Percentiles rank a stretch among this genome's conserved stretches.
phyloP scores from a whole-genome alignment of 345 rosid genomes.

The Noccaea caerulescens region DNA sequence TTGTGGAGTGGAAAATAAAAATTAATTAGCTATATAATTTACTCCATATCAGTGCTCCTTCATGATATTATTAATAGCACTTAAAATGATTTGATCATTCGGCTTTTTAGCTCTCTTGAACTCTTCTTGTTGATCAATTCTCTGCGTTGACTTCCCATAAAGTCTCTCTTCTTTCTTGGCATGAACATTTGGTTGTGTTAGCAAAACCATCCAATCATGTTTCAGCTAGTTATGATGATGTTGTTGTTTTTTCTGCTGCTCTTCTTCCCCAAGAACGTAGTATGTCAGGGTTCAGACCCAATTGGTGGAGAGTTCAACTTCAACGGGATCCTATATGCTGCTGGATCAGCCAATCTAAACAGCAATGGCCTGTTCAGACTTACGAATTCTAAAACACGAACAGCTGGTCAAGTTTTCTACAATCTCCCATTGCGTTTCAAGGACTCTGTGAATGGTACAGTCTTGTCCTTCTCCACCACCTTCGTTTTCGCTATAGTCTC shows the following conservation, averaged over 20 bases:
- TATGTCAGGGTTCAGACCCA: slow-evolving; percentile 9
- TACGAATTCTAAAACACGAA: slow-evolving; percentile 18
- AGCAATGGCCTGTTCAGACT: slow-evolving; percentile 26
- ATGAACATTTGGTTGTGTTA: neutral
- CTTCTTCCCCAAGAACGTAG: slow-evolving; percentile 16
- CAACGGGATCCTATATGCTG: slow-evolving; percentile 33
- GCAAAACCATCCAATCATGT: slow-evolving; percentile 5
- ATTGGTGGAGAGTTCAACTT: slow-evolving; percentile 45
- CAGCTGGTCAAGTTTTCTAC: slow-evolving; percentile 50
- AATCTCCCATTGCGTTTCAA: slow-evolving; percentile 42
- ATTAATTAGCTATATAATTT: neutral
- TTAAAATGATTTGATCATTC: neutral
- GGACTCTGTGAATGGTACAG: slow-evolving; percentile 36
- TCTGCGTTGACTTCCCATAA: slow-evolving; percentile 1
- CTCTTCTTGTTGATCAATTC: neutral
- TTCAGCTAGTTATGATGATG: neutral
- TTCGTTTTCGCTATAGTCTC: slow-evolving; percentile 10
- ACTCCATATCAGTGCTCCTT: neutral
- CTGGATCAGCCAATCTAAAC: slow-evolving; percentile 46
- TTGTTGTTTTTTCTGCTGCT: neutral
- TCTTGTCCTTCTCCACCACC: slow-evolving; percentile 34
- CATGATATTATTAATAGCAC: neutral
- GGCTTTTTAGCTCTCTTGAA: neutral
- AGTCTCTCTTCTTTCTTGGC: slow-evolving; percentile 20
- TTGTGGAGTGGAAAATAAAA: neutral